Conservation (phyloP, 371 early-diverging fungal species). For the Choanephora cucurbitarum region DNA sequence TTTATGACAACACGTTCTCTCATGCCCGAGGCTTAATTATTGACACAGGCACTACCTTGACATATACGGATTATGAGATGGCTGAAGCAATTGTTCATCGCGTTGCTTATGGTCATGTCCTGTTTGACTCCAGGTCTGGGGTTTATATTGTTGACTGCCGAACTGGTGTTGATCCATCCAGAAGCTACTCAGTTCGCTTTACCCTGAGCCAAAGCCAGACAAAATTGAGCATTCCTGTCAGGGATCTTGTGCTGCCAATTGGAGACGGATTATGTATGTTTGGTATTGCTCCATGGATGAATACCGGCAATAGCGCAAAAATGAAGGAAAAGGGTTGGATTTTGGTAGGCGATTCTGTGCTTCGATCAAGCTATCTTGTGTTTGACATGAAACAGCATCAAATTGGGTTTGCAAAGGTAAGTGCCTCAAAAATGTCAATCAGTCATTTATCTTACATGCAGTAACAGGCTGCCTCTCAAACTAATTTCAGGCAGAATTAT, state of each 20-base stretch:
- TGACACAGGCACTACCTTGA: slow-evolving; percentile 26
- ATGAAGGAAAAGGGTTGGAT: slow-evolving; percentile 27
- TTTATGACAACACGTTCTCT: slow-evolving; percentile 6
- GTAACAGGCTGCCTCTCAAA: not conserved
- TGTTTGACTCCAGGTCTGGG: slow-evolving; percentile 34
- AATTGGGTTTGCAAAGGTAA: slow-evolving; percentile 42
- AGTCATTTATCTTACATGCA: not conserved
- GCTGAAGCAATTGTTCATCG: slow-evolving; percentile 25
- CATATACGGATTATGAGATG: slow-evolving; percentile 16
- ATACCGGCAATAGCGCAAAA: slow-evolving; percentile 16
- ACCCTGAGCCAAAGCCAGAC: not conserved
- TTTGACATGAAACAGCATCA: slow-evolving; percentile 47
- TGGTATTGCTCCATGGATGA: slow-evolving; percentile 47
- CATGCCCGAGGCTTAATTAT: slow-evolving; percentile 27
- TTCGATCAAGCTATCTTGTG: slow-evolving; percentile 45
- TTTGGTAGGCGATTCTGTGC: slow-evolving; percentile 47
- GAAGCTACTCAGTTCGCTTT: slow-evolving; percentile 5
- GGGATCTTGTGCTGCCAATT: slow-evolving; percentile 31
- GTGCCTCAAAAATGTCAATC: not conserved
- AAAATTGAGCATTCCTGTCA: slow-evolving; percentile 19
- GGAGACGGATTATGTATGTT: slow-evolving; percentile 36
- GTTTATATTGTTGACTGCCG: slow-evolving; percentile 35
- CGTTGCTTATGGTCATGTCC: slow-evolving; percentile 25
- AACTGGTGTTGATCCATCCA: slow-evolving; percentile 2
- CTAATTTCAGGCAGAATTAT: not conserved